Evolutionary conservation across 805 yeast genomes (phyloP), one percentile per base, ranked within the genome.

Genomic region (Starmera dryadoides): DNA sequence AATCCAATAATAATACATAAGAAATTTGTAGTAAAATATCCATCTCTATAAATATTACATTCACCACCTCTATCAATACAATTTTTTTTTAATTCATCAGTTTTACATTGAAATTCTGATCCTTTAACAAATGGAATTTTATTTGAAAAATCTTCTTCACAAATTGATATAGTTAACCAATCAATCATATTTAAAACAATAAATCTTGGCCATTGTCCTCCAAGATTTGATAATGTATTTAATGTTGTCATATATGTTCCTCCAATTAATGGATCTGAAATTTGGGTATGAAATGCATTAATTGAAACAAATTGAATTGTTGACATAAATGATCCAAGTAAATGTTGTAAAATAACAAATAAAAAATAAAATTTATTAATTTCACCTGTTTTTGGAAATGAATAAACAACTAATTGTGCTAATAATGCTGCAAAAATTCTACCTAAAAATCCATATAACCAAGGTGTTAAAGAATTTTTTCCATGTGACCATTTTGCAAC

Each of bases 241-340:
- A 93, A 68, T 1, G 95, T 81, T 0, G 98, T 93, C 98, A 93
- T 91, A 59, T 93, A 93, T 0, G 98, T 93, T 2, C 98, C 98
- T 15, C 98, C 98, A 51, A 93, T 86, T 16, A 79, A 63, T 0
- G 98, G 98, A 57, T 93, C 98, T 2, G 98, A 96, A 39, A 93
- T 85, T 50, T 81, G 79, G 3, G 97, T 91, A 62, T 91, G 97
- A 69, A 93, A 93, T 0, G 98, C 95, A 55, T 88, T 83, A 33
- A 93, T 78, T 1, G 95, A 84, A 16, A 93, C 98, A 64, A 93
- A 91, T 61, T 91, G 98, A 41, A 93, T 81, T 0, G 98, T 93
- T 6, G 88, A 74, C 95, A 91, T 86, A 61, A 93, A 89, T 9
- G 95, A 84, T 15, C 94, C 86, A 28, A 86, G 57, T 22, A 91